phyloP scores from a whole-genome alignment of 495 filamentous ascomycete genomes.

The Neurospora africana region DNA sequence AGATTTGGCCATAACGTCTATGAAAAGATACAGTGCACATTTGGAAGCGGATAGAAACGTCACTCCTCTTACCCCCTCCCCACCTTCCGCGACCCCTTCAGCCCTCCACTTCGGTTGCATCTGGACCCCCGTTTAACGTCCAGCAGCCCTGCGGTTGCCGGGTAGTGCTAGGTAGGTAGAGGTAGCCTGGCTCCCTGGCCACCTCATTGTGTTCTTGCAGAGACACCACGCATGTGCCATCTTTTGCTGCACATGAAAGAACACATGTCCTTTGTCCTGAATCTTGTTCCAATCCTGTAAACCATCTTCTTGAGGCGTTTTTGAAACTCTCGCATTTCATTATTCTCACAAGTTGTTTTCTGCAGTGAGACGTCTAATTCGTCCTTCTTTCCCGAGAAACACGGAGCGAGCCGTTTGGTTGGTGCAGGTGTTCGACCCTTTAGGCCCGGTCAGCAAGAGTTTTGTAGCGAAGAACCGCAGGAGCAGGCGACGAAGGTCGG shows the following conservation, averaged over 20 bases:
- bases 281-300: neutral
- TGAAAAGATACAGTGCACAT: conserved; percentile 2
- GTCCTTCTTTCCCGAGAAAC: neutral
- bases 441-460: neutral
- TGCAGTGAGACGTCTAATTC: neutral
- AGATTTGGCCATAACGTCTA: neutral
- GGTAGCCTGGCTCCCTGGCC: neutral
- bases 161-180: neutral
- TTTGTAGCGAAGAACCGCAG: neutral
- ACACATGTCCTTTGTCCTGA: neutral
- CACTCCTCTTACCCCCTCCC: neutral
- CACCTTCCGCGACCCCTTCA: neutral
- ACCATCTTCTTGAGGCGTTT: neutral
- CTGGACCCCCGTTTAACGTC: neutral
- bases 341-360: neutral
- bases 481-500: neutral
- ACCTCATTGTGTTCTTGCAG: neutral
- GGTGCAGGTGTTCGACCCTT: neutral
- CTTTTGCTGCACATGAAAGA: neutral
- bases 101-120: neutral
- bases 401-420: neutral
- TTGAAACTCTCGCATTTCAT: neutral
- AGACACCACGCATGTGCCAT: neutral
- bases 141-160: neutral
- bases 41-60: conserved; percentile 5